These are phyloP conservation scores for Gentiana straminea DNA, from an alignment of 257 asterid species.

Conservation along the genomic window DNA sequence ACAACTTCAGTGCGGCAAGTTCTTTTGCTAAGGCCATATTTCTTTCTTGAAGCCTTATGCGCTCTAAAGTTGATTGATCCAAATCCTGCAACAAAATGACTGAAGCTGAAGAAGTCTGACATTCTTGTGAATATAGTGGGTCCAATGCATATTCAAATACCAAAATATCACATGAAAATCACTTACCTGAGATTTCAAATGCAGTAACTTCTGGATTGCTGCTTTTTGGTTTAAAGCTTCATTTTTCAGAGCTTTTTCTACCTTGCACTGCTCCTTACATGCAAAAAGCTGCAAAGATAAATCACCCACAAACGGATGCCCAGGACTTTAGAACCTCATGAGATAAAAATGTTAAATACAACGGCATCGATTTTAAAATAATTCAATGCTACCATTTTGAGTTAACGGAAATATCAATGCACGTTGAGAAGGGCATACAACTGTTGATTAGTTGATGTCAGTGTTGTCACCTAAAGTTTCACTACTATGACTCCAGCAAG, in stretches of 20 bases:
- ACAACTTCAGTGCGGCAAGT: slow-evolving; percentile 88
- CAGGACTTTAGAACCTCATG: too few relatives aligned
- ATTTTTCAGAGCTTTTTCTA: slow-evolving; percentile 44
- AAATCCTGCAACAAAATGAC: slow-evolving; percentile 42
- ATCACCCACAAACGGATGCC: not conserved
- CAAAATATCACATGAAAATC: slow-evolving; percentile 6
- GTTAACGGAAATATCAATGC: too few relatives aligned
- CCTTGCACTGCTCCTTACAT: slow-evolving; percentile 48
- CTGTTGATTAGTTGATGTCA: too few relatives aligned
- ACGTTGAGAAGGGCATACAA: too few relatives aligned
- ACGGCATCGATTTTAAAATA: too few relatives aligned
- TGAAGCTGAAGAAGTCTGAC: slow-evolving; percentile 1
- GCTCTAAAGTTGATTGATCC: slow-evolving; percentile 45
- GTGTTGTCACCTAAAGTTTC: too few relatives aligned
- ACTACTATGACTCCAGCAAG: too few relatives aligned
- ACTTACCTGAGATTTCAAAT: slow-evolving; percentile 54
- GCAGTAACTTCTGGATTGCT: slow-evolving; percentile 43
- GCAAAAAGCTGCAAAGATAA: slow-evolving; percentile 31
- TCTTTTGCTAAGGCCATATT: slow-evolving; percentile 84
- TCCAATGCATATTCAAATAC: not conserved
- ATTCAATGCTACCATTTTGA: too few relatives aligned
- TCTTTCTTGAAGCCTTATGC: slow-evolving; percentile 53
- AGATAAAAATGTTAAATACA: too few relatives aligned
- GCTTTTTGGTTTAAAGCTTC: slow-evolving; percentile 48
- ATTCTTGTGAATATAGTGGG: not conserved